Evolutionary conservation across 2,329 filamentous ascomycete species (phyloP).

Genomic region (Aspergillus oerlinghausenensis): DNA sequence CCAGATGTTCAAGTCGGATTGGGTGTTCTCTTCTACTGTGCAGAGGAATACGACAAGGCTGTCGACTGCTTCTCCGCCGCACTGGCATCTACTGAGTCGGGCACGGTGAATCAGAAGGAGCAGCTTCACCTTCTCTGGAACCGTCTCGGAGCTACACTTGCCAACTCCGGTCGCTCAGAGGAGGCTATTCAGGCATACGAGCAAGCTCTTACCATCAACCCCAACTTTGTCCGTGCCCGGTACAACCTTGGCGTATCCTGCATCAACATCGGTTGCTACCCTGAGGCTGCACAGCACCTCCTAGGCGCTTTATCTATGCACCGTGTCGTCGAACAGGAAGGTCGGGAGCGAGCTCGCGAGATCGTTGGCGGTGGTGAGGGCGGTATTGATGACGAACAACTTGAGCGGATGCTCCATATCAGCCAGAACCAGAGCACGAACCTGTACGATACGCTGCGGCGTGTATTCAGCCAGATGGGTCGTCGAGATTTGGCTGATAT

Average conservation of each 20-base stretch:
- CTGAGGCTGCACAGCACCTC: constrained; percentile 87
- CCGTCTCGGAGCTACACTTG: constrained; percentile 87
- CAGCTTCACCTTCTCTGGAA: constrained; percentile 97
- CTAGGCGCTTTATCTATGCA: constrained; percentile 93
- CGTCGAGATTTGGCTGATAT: constrained; percentile 80
- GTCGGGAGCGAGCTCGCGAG: constrained; percentile 76
- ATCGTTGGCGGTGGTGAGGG: constrained; percentile 61
- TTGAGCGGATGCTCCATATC: constrained; percentile 76
- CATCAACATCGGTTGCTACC: constrained; percentile 95
- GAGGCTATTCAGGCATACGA: constrained; percentile 97
- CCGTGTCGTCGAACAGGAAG: constrained; percentile 82
- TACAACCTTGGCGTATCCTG: constrained; percentile 97
- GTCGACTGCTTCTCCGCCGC: constrained; percentile 97
- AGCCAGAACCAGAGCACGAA: constrained; percentile 93
- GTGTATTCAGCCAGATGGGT: constrained; percentile 97
- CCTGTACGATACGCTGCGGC: constrained; percentile 84
- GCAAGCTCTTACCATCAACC: constrained; percentile 79
- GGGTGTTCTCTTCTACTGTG: constrained; percentile 94
- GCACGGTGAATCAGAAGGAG: constrained; percentile 74
- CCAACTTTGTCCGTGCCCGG: constrained; percentile 93
- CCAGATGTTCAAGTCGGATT: constrained; percentile 96
- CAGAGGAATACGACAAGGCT: constrained; percentile 96
- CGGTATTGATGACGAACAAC: constrained; percentile 60
- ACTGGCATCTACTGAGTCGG: constrained; percentile 77
- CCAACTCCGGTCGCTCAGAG: constrained; percentile 88